Base-by-base conservation (phyloP, 2,329 filamentous ascomycete species). In the Exserohilum turcica region DNA sequence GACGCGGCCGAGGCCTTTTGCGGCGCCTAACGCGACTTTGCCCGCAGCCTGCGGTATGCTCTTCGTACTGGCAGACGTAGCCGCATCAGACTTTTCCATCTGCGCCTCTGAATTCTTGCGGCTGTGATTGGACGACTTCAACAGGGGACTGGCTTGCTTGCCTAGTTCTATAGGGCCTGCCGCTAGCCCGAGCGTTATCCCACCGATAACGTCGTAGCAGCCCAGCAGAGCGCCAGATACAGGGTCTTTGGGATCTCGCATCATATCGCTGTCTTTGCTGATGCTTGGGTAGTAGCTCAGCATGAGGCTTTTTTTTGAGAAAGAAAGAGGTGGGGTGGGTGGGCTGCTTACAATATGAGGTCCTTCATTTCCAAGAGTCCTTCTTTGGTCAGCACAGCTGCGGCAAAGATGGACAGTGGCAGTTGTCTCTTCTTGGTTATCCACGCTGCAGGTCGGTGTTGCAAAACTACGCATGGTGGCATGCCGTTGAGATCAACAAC, bases 1-100 rank as follows among this genome's bases (percentile, higher is more conserved):
- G 44, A 93, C 86, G 10, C 86, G 84, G 8, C 84, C 82, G 27
- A 91, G 81, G 1, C 87, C 85, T 60, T 84, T 86, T 2, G 84
- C 82, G 2, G 88, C 84, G 36, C 84, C 84, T 3, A 88, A 76
- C 1, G 85, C 86, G n/a, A 82, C 80, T 21, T 88, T 84, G 2
- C 57, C 57, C 8, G 57, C 55, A 1, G 59, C 62, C 5, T 63
- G 52, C 1, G 57, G 42, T 2, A 56, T 38, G 13, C 31, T 39
- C 36, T 52, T 48, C 1, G 52, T 10, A 2, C 52, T 19, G 2
- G 32, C 8, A 6, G 40, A 10, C 10, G 21, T 21, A 3, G 39
- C 12, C 10, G 42, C 24, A n/a, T 9, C n/a, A 2, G 28, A 18
- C 19, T 32, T 33, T 16, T 19, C 16, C 10, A 18, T 12, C n/a